A percentile compares a stretch with the other conserved stretches of the same genome.
Evolutionary conservation across 768 basidiomycete species (phyloP).

Genomic region (Russula dissimulans): DNA sequence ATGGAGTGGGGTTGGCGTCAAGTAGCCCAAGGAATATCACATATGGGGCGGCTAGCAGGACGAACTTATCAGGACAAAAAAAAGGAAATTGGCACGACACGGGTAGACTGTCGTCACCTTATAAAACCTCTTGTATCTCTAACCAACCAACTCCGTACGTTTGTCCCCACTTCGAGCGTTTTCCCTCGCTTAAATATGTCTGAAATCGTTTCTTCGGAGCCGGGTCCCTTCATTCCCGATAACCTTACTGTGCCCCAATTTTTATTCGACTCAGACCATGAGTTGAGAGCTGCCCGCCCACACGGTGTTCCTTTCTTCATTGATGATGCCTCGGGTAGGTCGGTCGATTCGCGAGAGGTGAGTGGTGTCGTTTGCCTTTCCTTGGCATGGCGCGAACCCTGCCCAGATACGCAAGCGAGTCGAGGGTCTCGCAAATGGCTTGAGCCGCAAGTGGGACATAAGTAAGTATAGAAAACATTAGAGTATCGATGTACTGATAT

Average conservation of each 20-base stretch:
- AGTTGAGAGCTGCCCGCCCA: constrained; percentile 38
- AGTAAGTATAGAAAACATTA: constrained; percentile 2
- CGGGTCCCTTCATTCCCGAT: constrained; percentile 44
- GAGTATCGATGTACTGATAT: not conserved
- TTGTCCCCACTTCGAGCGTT: not conserved
- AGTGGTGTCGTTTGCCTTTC: not conserved
- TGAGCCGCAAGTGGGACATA: constrained; percentile 12
- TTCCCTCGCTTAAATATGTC: constrained; percentile 14
- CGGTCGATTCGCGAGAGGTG: constrained; percentile 41
- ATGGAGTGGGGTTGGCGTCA: no score
- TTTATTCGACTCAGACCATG: constrained; percentile 39
- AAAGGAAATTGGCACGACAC: no score
- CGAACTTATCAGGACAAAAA: no score
- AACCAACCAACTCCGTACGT: not conserved
- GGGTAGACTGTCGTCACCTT: not conserved
- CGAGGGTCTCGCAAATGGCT: constrained; percentile 8
- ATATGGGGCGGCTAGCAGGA: no score
- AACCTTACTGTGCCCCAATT: constrained; percentile 60
- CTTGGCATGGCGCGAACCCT: not conserved
- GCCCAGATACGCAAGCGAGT: constrained; percentile 4
- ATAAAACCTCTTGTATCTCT: not conserved
- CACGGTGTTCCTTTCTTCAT: constrained; percentile 46
- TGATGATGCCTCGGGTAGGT: constrained; percentile 43
- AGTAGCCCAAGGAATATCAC: no score
- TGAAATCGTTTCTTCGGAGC: constrained; percentile 20